A percentile compares a stretch with the other conserved stretches of the same genome.
These are phyloP conservation scores for Parascedosporium putredinis DNA, from an alignment of 2,329 filamentous ascomycete species.

Conservation along the genomic window DNA sequence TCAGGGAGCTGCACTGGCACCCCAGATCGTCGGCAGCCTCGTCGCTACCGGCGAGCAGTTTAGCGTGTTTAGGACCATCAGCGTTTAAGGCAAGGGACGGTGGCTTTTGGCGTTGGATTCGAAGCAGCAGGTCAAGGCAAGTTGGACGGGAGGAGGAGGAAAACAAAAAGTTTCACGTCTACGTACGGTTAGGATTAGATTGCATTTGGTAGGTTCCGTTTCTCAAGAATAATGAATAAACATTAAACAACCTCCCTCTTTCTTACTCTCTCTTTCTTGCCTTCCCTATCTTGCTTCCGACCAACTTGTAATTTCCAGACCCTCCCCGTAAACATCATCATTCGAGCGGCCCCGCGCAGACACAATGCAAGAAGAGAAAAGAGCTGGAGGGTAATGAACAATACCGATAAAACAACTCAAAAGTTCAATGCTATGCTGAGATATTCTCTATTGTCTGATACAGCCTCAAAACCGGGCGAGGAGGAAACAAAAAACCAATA, in stretches of 20 bases:
- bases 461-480: no score
- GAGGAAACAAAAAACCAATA: no score
- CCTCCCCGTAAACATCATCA: background rate
- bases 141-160: background rate
- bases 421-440: no score
- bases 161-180: no score
- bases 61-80: conserved; percentile 75
- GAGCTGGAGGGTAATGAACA: no score
- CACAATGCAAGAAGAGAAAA: background rate
- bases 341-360: no score
- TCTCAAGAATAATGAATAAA: background rate
- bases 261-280: background rate
- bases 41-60: conserved; percentile 89
- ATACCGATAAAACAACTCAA: no score
- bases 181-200: background rate
- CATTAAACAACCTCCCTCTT: background rate
- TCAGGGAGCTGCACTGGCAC: conserved; percentile 98
- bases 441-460: no score
- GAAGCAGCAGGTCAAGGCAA: no score
- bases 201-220: background rate
- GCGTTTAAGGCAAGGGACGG: conserved; percentile 42
- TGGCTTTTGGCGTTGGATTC: no score
- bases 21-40: conserved; percentile 81
- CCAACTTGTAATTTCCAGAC: no score
- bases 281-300: no score